These are phyloP conservation scores for Trichoderma sp. DNA, from an alignment of 2,329 filamentous ascomycete species.

Conservation along the genomic window DNA sequence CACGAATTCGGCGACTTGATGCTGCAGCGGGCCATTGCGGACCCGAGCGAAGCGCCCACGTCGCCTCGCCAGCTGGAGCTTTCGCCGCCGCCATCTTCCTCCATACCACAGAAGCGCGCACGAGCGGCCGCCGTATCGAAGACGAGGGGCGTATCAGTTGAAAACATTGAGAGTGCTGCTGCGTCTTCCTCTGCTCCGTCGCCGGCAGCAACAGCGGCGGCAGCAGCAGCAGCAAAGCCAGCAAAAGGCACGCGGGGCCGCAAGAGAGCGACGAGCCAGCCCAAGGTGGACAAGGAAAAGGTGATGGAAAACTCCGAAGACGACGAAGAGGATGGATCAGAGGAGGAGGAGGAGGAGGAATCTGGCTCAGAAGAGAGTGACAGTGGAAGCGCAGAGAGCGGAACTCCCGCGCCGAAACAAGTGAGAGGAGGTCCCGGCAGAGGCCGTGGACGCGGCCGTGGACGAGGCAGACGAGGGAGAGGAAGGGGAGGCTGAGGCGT, in stretches of 20 bases:
- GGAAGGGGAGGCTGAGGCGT: constrained; percentile 31
- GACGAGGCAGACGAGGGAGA: constrained; percentile 40
- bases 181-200: constrained; percentile 43
- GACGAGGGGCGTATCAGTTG: constrained; percentile 47
- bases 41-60: constrained; percentile 50
- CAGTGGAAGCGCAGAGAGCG: constrained; percentile 40
- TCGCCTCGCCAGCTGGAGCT: constrained; percentile 51
- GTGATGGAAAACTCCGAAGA: constrained; percentile 40
- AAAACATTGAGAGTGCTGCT: constrained; percentile 51
- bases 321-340: constrained; percentile 37
- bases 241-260: constrained; percentile 48
- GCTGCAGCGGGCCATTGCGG: constrained; percentile 47
- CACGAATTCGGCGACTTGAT: constrained; percentile 50
- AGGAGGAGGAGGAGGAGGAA: constrained; percentile 36
- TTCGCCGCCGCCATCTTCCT: constrained; percentile 32
- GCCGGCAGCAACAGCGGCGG: constrained; percentile 26
- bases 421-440: constrained; percentile 38
- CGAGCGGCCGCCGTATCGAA: constrained; percentile 41
- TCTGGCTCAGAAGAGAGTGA: constrained; percentile 39
- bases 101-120: constrained; percentile 47
- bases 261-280: constrained; percentile 47
- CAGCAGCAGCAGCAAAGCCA: constrained; percentile 35
- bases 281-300: constrained; percentile 39
- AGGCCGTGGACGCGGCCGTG: constrained; percentile 37
- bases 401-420: constrained; percentile 42